phyloP scores from a whole-genome alignment of 768 basidiomycete species.

The Calvatia gigantea region DNA sequence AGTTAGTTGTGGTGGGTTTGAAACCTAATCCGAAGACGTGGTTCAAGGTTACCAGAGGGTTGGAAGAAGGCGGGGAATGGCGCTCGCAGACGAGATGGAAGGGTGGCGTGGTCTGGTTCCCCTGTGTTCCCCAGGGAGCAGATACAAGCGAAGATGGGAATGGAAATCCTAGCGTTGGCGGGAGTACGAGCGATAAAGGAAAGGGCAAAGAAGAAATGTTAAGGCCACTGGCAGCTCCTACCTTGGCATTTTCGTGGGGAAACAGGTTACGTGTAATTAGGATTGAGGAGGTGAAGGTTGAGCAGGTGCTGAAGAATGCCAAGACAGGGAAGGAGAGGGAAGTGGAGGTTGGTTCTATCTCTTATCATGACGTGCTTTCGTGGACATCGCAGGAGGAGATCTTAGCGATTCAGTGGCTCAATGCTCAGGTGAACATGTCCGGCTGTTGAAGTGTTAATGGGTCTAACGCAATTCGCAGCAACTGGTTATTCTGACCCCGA shows the following conservation, averaged over 20 bases:
- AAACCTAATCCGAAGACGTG: conserved; percentile 92
- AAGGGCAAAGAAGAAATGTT: conserved; percentile 8
- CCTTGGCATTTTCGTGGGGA: conserved; percentile 87
- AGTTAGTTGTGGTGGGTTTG: conserved; percentile 89
- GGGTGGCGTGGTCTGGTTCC: conserved; percentile 81
- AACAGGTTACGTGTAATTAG: conserved; percentile 58
- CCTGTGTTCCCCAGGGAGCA: conserved; percentile 41
- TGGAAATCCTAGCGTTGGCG: conserved; percentile 15
- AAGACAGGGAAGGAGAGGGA: conserved; percentile 59
- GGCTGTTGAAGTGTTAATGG: not conserved
- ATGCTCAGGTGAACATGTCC: conserved; percentile 67
- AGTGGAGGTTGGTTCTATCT: conserved; percentile 61
- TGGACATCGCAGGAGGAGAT: conserved; percentile 64
- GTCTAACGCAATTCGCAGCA: conserved; percentile 43
- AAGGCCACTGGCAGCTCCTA: conserved; percentile 43
- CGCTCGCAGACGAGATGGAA: conserved; percentile 46
- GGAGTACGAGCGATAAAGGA: conserved; percentile 8
- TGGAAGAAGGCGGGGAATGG: conserved; percentile 39
- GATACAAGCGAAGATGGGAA: conserved; percentile 13
- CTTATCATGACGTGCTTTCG: conserved; percentile 55
- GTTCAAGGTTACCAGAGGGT: conserved; percentile 68
- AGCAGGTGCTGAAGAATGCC: conserved; percentile 44
- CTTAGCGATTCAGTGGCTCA: conserved; percentile 84
- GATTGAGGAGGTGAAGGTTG: conserved; percentile 56
- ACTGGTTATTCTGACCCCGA: conserved; percentile 57